Conservation (phyloP, 257 asterid genomes). For the Jacaranda copaia region DNA sequence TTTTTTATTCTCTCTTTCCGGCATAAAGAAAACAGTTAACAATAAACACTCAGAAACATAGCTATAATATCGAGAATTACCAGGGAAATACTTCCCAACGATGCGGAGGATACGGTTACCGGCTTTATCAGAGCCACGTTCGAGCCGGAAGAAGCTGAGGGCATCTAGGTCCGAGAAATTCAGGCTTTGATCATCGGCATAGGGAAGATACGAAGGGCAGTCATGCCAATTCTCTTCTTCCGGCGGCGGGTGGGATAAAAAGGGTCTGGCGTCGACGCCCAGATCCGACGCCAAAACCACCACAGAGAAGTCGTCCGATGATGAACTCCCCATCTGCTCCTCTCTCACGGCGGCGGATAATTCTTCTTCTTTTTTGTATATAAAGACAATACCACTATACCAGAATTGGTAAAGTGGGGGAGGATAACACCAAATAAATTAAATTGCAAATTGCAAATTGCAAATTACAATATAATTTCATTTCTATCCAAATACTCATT, state of each 20-base stretch:
- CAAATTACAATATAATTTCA: background rate
- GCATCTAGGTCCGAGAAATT: constrained; percentile 90
- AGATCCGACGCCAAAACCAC: constrained; percentile 94
- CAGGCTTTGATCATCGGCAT: constrained; percentile 51
- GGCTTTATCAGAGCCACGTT: constrained; percentile 67
- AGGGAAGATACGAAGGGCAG: constrained; percentile 59
- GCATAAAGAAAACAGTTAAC: background rate
- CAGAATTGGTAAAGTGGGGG: background rate
- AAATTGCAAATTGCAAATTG: background rate
- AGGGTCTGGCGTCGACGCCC: constrained; percentile 85
- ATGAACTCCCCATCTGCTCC: constrained; percentile 51
- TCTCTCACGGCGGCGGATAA: background rate
- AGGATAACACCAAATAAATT: background rate
- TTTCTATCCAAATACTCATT: too few relatives aligned
- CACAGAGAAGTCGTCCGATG: constrained; percentile 79
- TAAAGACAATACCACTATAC: background rate
- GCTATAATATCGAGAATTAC: constrained; percentile 49
- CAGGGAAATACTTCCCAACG: constrained; percentile 93
- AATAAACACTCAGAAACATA: too few relatives aligned
- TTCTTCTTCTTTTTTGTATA: too few relatives aligned
- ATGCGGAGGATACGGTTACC: constrained; percentile 87
- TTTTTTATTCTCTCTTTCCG: background rate
- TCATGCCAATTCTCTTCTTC: constrained; percentile 83
- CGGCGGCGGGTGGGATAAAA: constrained; percentile 57
- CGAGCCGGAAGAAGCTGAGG: constrained; percentile 81